phyloP scores from a whole-genome alignment of 805 yeast species.

The Zygoascus ofunaensis region DNA sequence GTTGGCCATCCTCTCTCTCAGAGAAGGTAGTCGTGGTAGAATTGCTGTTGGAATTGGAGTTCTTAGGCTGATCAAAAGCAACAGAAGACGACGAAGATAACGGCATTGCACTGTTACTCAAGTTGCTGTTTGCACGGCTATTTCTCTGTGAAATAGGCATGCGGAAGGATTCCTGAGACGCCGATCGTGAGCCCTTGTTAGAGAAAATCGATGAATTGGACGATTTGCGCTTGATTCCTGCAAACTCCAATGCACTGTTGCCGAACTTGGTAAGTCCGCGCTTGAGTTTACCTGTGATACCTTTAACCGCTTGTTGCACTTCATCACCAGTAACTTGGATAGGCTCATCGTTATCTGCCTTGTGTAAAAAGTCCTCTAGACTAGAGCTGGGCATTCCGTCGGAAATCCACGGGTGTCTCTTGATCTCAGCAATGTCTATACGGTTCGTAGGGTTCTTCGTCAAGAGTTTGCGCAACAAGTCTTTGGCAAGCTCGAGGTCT shows the following conservation, averaged over 20 bases:
- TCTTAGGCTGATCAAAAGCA: not conserved
- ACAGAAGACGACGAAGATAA: not conserved
- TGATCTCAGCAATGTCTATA: constrained; percentile 61
- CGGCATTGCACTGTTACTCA: not conserved
- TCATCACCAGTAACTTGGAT: constrained; percentile 60
- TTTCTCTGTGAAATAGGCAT: not conserved
- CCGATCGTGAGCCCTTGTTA: not conserved
- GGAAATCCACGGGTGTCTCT: constrained; percentile 61
- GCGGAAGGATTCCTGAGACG: not conserved
- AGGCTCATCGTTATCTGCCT: constrained; percentile 29
- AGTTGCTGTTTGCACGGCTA: constrained; percentile 1
- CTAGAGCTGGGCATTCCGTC: constrained; percentile 32
- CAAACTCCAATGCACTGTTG: constrained; percentile 22
- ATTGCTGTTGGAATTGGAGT: not conserved
- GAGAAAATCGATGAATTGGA: constrained; percentile 10
- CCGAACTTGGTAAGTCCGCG: constrained; percentile 37
- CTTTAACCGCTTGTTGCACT: constrained; percentile 67
- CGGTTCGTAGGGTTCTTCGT: constrained; percentile 63
- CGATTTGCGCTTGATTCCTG: constrained; percentile 22
- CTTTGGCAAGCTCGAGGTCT: constrained; percentile 33
- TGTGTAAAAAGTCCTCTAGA: constrained; percentile 23
- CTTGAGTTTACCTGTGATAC: constrained; percentile 61
- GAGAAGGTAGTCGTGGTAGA: not conserved
- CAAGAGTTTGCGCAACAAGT: constrained; percentile 52
- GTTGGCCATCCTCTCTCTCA: not conserved